Evolutionary conservation across 1,139 yeast genomes (phyloP), one percentile per base, ranked within the genome.

Genomic region (Yamadazyma jaroonii): DNA sequence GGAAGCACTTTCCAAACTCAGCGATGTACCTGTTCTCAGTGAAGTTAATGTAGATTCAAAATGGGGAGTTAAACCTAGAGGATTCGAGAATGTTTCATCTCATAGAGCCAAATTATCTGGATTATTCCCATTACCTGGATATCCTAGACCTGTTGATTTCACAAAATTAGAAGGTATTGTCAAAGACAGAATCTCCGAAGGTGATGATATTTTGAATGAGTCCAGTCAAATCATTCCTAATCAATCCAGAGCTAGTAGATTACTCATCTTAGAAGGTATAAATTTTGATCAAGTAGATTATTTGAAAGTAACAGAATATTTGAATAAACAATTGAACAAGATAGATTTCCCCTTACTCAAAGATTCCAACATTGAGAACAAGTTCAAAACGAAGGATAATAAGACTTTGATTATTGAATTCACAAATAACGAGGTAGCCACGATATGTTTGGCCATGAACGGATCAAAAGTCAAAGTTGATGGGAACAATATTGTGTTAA

Each of bases 31-130:
- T 6, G 41, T 57, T 2, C 48, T 69, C 12, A 62, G 59, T 6
- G 58, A 60, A 21, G 49, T 67, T 15, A 65, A 79, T 29, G 53
- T 68, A 7, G 76, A 72, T 28, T 70, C 85, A 0, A 62, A 72
- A 38, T 89, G 96, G 96, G 95, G 89, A 35, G 65, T 76, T 11
- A 72, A 74, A 25, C 90, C 96, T 0, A 64, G 70, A 33, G 95
- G 90, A 0, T 86, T 84, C 56, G 95, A 87, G 52, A 72, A 75
- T 9, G 81, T 86, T 3, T 75, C 87, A 2, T 85, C 94, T 0
- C 88, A 81, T 47, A 71, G 85, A 47, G 95, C 95, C 4, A 89
- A 89, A 52, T 66, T 85, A 14, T 79, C 90, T 0, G 96, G 96
- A 0, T 59, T 85, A 3, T 89, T 87, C 50, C 88, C 92, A 1